Conservation (phyloP, 2,329 filamentous ascomycete species). For the Sclerotinia sclerotiorum region DNA sequence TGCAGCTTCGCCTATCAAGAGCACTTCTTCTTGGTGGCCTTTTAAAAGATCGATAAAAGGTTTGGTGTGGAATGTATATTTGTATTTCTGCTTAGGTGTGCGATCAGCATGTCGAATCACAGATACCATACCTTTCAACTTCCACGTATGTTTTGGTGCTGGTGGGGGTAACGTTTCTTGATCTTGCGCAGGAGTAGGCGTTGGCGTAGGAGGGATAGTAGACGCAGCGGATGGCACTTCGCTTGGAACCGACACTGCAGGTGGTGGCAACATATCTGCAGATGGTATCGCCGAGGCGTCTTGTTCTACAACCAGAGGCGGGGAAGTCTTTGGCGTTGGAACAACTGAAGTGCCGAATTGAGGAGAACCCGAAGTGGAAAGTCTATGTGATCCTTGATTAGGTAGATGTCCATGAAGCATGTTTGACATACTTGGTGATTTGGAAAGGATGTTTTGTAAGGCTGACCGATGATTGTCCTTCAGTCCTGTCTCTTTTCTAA, state of each 20-base stretch:
- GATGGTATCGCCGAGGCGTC: conserved; percentile 33
- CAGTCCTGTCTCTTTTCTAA: conserved; percentile 35
- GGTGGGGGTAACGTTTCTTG: conserved; percentile 49
- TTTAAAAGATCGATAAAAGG: conserved; percentile 94
- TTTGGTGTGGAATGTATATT: conserved; percentile 96
- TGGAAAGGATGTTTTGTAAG: conserved; percentile 57
- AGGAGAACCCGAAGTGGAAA: conserved; percentile 46
- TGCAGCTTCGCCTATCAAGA: conserved; percentile 88
- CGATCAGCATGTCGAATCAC: conserved; percentile 96
- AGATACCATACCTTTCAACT: conserved; percentile 94
- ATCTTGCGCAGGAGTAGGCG: conserved; percentile 19
- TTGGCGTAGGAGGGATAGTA: conserved; percentile 32
- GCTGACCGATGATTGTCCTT: conserved; percentile 49
- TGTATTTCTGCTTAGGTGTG: conserved; percentile 98
- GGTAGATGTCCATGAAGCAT: conserved; percentile 49
- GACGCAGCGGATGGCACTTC: conserved; percentile 28
- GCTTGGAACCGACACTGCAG: conserved; percentile 29
- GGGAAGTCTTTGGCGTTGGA: conserved; percentile 36
- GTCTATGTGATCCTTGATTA: conserved; percentile 40
- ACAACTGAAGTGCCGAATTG: conserved; percentile 40
- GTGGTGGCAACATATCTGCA: conserved; percentile 35
- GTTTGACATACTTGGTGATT: conserved; percentile 63
- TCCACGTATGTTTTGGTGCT: conserved; percentile 90
- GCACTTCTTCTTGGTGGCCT: conserved; percentile 92
- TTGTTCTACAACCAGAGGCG: conserved; percentile 32